Evolutionary conservation across 805 yeast species (phyloP).

Genomic region (Cyberlindnera mycetangii): DNA sequence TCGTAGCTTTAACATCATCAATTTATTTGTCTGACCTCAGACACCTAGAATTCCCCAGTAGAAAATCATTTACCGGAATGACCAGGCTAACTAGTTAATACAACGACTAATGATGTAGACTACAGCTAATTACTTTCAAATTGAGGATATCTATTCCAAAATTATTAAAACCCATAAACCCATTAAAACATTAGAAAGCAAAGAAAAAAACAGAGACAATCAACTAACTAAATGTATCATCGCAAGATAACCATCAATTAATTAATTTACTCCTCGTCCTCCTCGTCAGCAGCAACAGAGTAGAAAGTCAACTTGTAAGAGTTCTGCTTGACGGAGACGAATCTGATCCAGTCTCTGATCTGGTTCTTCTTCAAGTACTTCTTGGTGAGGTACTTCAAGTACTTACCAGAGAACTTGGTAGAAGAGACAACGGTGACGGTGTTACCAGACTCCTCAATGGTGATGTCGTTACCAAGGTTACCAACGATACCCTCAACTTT

Average conservation of each 20-base stretch:
- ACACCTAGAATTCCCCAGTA: too few relatives aligned
- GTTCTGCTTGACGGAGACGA: conserved; percentile 93
- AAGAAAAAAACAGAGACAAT: conserved; percentile 10
- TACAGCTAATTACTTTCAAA: conserved; percentile 12
- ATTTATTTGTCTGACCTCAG: too few relatives aligned
- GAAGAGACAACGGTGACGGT: conserved; percentile 84
- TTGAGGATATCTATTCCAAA: conserved; percentile 5
- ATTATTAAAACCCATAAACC: conserved; percentile 15
- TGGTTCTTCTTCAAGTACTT: conserved; percentile 99
- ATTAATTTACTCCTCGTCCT: conserved; percentile 78
- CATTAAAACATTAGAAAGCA: conserved; percentile 17
- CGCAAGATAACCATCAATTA: conserved; percentile 19
- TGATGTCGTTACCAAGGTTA: conserved; percentile 93
- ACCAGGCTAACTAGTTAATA: too few relatives aligned
- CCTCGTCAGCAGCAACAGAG: conserved; percentile 97
- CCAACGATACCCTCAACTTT: conserved; percentile 96
- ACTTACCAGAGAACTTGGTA: conserved; percentile 98
- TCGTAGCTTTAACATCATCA: too few relatives aligned
- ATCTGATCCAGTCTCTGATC: conserved; percentile 99
- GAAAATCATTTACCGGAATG: too few relatives aligned
- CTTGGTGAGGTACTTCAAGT: conserved; percentile 99
- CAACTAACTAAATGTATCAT: conserved; percentile 17
- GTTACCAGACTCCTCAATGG: conserved; percentile 86
- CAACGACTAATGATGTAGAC: too few relatives aligned
- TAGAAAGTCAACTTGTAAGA: conserved; percentile 97